Conservation (phyloP, 768 basidiomycete species). For the Mrakia gelida region DNA sequence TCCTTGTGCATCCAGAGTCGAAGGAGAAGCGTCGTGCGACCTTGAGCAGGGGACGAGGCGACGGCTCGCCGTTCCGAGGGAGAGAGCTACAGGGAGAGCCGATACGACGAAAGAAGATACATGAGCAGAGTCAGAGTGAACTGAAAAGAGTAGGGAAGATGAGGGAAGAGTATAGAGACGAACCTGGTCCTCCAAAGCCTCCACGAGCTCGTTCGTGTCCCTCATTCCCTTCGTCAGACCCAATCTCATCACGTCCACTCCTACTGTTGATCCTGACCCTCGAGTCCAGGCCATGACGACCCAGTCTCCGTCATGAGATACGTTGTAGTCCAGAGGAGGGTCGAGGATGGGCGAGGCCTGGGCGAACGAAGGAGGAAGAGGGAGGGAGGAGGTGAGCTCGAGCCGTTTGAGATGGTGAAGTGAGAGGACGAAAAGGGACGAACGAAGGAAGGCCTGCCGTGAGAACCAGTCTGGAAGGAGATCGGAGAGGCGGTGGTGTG, state of each 20-base stretch:
- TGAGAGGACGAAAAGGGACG: neutral
- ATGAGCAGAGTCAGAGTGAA: neutral
- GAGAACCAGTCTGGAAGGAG: neutral
- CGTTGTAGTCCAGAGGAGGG: conserved; percentile 64
- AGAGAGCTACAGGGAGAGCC: neutral
- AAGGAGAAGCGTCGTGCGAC: conserved; percentile 52
- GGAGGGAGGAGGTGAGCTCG: neutral
- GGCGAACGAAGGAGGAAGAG: neutral
- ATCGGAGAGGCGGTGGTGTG: neutral
- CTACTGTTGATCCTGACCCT: conserved; percentile 45
- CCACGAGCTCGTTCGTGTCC: conserved; percentile 56
- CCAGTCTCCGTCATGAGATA: conserved; percentile 72
- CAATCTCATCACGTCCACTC: conserved; percentile 78
- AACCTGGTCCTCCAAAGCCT: conserved; percentile 64
- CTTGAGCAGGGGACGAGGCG: conserved; percentile 50
- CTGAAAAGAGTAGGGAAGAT: conserved; percentile 41
- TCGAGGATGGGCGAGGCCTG: conserved; percentile 21
- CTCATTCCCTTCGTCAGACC: conserved; percentile 58
- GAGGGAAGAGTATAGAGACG: conserved; percentile 36
- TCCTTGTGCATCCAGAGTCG: conserved; percentile 89
- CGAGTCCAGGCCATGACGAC: conserved; percentile 58
- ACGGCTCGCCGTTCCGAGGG: conserved; percentile 28
- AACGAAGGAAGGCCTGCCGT: conserved; percentile 5
- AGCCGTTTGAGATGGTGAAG: neutral
- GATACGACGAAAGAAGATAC: neutral